Base-by-base conservation (phyloP, 306 rosid species). In the Lagenaria siceraria region DNA sequence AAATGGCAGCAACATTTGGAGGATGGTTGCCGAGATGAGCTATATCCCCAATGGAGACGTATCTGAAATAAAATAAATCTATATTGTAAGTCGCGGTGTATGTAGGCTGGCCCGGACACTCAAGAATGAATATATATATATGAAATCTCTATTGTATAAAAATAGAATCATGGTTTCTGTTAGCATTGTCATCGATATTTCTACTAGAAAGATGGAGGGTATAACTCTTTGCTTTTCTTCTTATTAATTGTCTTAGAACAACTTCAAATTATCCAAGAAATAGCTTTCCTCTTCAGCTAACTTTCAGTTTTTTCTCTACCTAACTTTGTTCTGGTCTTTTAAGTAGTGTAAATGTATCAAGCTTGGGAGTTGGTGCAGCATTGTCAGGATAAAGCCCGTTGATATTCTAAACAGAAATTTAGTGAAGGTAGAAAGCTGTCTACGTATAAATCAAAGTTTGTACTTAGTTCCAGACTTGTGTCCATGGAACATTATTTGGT, bases 1-100 rank as follows among this genome's bases (percentile, higher is more conserved):
- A 95, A 56, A 92, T 87, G 79, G 97, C 99, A 76, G 97, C 97
- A 82, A 92, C 97, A 65, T 87, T 92, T 52, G 99, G 99, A 79
- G 99, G 96, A 83, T 95, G 97, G 81, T 43, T 84, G 72, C 99
- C 97, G 77, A 88, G 88, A 82, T 19, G 96, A 83, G 99, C 97
- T 81, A 95, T 85, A 87, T 95, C 99, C 69, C 99, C 99, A 0
- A 95, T 78, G 43, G 78, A 87, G 38, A 86, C 86, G 77, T 90
- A 95, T 75, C 99, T 94, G 89, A 36, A 61, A 46, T 11, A 70
- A 84, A 82, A 35, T 43, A n/a, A n/a, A n/a, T n/a, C n/a, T n/a
- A n/a, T n/a, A n/a, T n/a, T n/a, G n/a, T n/a, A n/a, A n/a, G n/a
- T n/a, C n/a, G n/a, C n/a, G n/a, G n/a, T n/a, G n/a, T n/a, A n/a